Evolutionary conservation across 2,329 filamentous ascomycete genomes (phyloP), one percentile per base, ranked within the genome.

Genomic region (Beauveria asiatica): DNA sequence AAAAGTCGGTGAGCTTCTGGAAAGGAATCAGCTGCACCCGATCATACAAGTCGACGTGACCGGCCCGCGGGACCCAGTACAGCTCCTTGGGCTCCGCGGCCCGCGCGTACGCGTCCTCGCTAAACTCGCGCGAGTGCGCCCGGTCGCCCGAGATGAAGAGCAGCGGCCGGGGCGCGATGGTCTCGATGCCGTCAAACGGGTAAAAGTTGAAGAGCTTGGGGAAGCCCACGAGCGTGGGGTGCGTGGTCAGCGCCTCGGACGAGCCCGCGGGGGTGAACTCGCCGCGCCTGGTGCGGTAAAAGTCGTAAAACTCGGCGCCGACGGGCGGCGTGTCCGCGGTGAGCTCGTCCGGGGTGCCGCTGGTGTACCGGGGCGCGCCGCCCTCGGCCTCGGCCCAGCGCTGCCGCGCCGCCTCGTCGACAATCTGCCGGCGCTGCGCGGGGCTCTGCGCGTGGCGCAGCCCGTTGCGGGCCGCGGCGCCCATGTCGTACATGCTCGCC

Each of bases 31-130:
- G 67, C 3, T 69, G 69, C 1, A 68, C 65, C 2, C 71, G 71
- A 62, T 74, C 72, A 41, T 74, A 74, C 4, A 75, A 65, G 45
- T 74, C 73, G 2, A 70, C 70, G 51, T 74, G 72, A 2, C 70
- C 69, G 9, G 70, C 69, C 2, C 69, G 65, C 0, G 67, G 51
- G 0, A 75, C 60, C 69, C 69, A 72, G 7, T 69, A 8, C 51
- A 74, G 41, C 62, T 74, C 72, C 65, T 74, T 75, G 8, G 73
- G 73, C 60, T 74, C 70, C 17, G n/a, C 68, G 52, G 64, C 69
- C 37, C 44, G 62, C 1, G 50, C 57, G 46, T 67, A 70, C 2
- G 68, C 69, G 30, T 67, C 61, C 51, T 68, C 62, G n/a, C 67
- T 70, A 55, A 68, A 70, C 61, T 69, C 67, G 2, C 65, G 66